phyloP scores from a whole-genome alignment of 106 monocot genomes.

The Dactylorhiza incarnata region DNA sequence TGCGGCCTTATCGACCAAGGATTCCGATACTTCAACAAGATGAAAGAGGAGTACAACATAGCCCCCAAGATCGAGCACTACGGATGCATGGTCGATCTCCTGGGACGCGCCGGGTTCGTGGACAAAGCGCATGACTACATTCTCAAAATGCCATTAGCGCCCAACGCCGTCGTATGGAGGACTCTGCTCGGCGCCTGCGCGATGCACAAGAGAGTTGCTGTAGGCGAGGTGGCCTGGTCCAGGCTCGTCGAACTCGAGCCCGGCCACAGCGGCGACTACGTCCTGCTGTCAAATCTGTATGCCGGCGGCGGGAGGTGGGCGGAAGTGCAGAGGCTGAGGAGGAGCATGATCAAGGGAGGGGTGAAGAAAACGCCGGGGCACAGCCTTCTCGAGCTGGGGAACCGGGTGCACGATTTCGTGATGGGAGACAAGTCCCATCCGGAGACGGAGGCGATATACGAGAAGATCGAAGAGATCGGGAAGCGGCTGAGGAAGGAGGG shows the following conservation, averaged over 20 bases:
- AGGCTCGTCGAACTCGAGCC: slow-evolving; percentile 52
- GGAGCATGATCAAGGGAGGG: slow-evolving; percentile 51
- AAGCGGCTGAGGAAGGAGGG: slow-evolving; percentile 36
- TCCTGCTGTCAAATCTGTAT: slow-evolving; percentile 73
- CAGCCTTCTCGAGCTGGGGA: slow-evolving; percentile 56
- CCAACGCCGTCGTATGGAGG: slow-evolving; percentile 78
- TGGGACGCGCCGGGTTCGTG: slow-evolving; percentile 64
- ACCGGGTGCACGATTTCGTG: slow-evolving; percentile 36
- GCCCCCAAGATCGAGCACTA: slow-evolving; percentile 75
- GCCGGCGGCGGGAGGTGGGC: slow-evolving; percentile 44
- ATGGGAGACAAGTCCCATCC: slow-evolving; percentile 57
- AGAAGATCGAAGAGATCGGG: slow-evolving; percentile 46
- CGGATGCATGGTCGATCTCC: slow-evolving; percentile 83
- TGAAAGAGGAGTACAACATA: slow-evolving; percentile 36
- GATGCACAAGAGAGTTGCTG: slow-evolving; percentile 50
- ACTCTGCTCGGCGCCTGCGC: slow-evolving; percentile 70
- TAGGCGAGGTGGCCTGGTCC: slow-evolving; percentile 49
- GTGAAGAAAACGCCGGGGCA: slow-evolving; percentile 70
- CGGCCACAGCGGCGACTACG: slow-evolving; percentile 76
- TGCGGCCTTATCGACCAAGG: slow-evolving; percentile 71
- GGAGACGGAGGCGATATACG: slow-evolving; percentile 32
- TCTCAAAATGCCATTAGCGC: slow-evolving; percentile 45
- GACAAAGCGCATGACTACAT: slow-evolving; percentile 58
- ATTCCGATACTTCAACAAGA: slow-evolving; percentile 50
- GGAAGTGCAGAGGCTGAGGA: slow-evolving; percentile 47